These are phyloP conservation scores for Penicillium fimorum DNA, from an alignment of 495 filamentous ascomycete genomes.

Conservation along the genomic window DNA sequence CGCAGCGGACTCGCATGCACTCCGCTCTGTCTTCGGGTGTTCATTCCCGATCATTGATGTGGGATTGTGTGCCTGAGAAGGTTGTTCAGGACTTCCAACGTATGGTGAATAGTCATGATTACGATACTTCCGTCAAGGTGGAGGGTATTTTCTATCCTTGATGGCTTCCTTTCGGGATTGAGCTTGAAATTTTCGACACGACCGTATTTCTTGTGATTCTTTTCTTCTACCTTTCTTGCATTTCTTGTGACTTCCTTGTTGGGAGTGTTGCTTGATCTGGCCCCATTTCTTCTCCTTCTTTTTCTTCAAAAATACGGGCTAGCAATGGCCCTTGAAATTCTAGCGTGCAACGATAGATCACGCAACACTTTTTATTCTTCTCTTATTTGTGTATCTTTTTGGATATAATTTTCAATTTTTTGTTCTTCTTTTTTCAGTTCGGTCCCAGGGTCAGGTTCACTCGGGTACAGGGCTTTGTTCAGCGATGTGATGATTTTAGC, in stretches of 20 bases:
- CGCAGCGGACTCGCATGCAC: conserved; percentile 30
- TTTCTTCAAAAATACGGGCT: conserved; percentile 6
- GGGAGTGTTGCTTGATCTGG: background rate
- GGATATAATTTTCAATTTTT: background rate
- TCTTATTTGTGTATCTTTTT: conserved; percentile 4
- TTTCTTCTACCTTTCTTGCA: conserved; percentile 14
- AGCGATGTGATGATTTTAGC: conserved; percentile 13
- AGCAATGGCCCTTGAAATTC: conserved; percentile 13
- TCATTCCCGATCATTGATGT: conserved; percentile 88
- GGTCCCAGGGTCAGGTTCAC: background rate
- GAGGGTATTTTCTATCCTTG: conserved; percentile 26
- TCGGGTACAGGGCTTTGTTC: conserved; percentile 4
- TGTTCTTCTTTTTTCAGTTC: background rate
- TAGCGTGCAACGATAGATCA: conserved; percentile 16
- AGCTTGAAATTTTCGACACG: conserved; percentile 3
- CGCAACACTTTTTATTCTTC: conserved; percentile 6
- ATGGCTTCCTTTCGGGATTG: conserved; percentile 3
- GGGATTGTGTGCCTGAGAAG: conserved; percentile 89
- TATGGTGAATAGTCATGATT: conserved; percentile 71
- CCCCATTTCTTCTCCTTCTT: background rate
- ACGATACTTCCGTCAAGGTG: conserved; percentile 36
- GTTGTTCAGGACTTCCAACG: conserved; percentile 90
- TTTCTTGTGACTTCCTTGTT: conserved; percentile 6
- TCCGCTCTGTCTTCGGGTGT: conserved; percentile 57
- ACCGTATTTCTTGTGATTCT: conserved; percentile 7